phyloP scores from a whole-genome alignment of 805 yeast species.

The Metschnikowia bowlesiae region DNA sequence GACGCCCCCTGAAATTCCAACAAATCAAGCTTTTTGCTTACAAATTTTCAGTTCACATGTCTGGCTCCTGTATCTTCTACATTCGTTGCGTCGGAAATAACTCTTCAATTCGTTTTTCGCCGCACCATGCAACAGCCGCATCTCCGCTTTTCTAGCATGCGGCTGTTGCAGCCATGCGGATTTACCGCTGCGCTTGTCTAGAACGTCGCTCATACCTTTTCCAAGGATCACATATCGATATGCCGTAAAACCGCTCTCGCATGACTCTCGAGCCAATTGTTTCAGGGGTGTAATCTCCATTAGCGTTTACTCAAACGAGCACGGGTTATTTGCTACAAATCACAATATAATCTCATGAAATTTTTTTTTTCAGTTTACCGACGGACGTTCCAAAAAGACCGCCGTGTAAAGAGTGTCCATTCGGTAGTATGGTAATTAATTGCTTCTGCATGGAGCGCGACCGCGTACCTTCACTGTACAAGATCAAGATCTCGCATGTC shows the following conservation, averaged over 20 bases:
- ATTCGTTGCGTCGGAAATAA: not conserved
- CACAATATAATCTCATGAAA: not conserved
- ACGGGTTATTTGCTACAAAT: not conserved
- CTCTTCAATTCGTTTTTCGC: not conserved
- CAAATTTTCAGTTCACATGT: not conserved
- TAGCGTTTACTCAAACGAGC: not conserved
- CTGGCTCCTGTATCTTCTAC: not conserved
- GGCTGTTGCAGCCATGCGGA: conserved; percentile 1
- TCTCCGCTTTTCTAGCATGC: not conserved
- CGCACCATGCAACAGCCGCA: conserved; percentile 1
- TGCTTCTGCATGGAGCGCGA: not conserved
- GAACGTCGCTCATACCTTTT: not conserved
- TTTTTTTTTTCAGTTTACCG: not conserved
- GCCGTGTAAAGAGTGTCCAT: not conserved
- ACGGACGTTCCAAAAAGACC: not conserved
- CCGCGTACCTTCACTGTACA: not conserved
- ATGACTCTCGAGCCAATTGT: not conserved
- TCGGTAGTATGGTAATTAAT: not conserved
- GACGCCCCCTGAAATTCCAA: not conserved
- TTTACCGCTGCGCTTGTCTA: not conserved
- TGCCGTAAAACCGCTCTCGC: not conserved
- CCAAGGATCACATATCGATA: not conserved
- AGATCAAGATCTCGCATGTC: conserved; percentile 1
- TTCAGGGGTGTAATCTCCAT: not conserved
- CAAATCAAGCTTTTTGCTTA: not conserved